Evolutionary conservation across 1,284 basidiomycete genomes (phyloP).

Genomic region (Tetrapyrgos nigripes): DNA sequence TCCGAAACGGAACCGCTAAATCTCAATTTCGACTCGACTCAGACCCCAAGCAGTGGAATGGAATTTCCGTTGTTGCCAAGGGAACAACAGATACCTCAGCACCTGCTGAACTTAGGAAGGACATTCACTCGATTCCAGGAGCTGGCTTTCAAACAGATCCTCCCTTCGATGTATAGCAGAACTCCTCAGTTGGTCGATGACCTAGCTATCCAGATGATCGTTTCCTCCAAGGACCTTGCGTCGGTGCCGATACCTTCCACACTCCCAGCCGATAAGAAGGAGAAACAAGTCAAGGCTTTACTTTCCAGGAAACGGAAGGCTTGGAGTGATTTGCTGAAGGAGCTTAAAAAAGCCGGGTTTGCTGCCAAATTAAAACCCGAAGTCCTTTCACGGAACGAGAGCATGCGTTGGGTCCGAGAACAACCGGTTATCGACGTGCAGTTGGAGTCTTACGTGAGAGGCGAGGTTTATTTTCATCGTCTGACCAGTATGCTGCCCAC

Average conservation of each 20-base stretch:
- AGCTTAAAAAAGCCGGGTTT: conserved; percentile 85
- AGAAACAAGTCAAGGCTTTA: conserved; percentile 79
- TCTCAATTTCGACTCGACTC: background rate
- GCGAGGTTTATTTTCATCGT: conserved; percentile 77
- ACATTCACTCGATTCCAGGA: conserved; percentile 57
- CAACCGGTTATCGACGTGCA: conserved; percentile 51
- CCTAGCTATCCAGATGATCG: conserved; percentile 80
- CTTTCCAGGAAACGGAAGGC: conserved; percentile 90
- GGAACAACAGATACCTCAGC: conserved; percentile 22
- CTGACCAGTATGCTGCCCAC: conserved; percentile 74
- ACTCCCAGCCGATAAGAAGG: conserved; percentile 64
- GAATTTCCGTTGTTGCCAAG: background rate
- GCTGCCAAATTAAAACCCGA: conserved; percentile 78
- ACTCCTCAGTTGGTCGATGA: conserved; percentile 57
- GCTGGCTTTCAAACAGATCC: conserved; percentile 50
- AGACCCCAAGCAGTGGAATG: background rate
- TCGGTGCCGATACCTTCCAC: conserved; percentile 53
- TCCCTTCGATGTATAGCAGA: conserved; percentile 46
- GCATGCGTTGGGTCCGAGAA: conserved; percentile 71
- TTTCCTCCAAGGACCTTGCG: conserved; percentile 69
- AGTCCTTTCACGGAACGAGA: conserved; percentile 66
- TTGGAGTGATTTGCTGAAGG: conserved; percentile 91
- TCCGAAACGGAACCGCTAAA: conserved; percentile 34
- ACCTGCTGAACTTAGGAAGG: conserved; percentile 48
- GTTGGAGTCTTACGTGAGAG: conserved; percentile 38